These are phyloP conservation scores for Colletotrichum trifolii DNA, from an alignment of 2,329 filamentous ascomycete species.

Conservation along the genomic window DNA sequence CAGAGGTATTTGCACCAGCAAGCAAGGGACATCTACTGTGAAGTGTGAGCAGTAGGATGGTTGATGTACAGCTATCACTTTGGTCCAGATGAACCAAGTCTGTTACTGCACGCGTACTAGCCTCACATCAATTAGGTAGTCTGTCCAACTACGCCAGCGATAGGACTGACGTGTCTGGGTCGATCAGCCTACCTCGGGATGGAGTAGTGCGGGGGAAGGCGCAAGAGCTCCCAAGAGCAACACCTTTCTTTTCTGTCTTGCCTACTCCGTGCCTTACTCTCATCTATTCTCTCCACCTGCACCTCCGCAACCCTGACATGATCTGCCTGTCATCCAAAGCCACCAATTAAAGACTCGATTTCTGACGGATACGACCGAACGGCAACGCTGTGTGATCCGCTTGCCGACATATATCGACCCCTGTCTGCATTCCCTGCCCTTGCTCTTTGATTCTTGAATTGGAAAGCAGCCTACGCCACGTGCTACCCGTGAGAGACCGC, in stretches of 20 bases:
- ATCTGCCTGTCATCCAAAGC: conserved; percentile 12
- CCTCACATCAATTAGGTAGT: conserved; percentile 9
- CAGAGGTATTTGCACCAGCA: no score
- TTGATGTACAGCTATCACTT: no score
- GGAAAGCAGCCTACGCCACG: conserved; percentile 5
- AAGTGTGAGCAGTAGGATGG: no score
- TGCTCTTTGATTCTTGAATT: background rate
- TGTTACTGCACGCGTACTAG: no score
- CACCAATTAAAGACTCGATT: conserved; percentile 28
- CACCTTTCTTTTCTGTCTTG: no score
- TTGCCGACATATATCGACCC: conserved; percentile 28
- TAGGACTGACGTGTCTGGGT: conserved; percentile 22
- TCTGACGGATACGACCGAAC: conserved; percentile 31
- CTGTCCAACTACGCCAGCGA: conserved; percentile 1
- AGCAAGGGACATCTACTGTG: no score
- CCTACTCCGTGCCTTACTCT: no score
- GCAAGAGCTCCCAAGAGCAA: background rate
- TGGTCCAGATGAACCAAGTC: no score
- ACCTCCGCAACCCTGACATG: conserved; percentile 16
- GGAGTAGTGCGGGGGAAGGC: conserved; percentile 31
- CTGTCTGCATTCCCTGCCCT: conserved; percentile 19
- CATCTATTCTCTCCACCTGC: conserved; percentile 2
- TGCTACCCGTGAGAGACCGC: background rate
- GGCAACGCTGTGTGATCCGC: conserved; percentile 29
- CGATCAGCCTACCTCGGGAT: conserved; percentile 24